Evolutionary conservation across 1,284 basidiomycete species (phyloP).

Genomic region (Fistulinella staudtii): DNA sequence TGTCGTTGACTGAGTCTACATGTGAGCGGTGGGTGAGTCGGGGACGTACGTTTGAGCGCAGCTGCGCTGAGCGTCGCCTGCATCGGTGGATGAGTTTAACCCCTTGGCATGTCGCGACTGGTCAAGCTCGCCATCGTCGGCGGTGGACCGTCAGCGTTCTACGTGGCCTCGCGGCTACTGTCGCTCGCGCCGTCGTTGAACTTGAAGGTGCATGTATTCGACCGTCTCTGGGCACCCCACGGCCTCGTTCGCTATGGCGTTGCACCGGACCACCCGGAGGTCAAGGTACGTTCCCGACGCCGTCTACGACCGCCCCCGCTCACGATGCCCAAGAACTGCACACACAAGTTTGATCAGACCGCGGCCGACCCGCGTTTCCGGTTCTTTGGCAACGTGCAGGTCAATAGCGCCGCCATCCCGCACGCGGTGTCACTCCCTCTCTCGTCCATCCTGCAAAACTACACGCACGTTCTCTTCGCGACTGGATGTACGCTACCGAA

Average conservation of each 20-base stretch:
- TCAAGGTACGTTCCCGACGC: constrained; percentile 64
- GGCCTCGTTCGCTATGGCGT: constrained; percentile 96
- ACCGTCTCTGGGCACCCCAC: constrained; percentile 91
- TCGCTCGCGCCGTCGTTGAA: constrained; percentile 50
- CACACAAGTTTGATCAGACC: constrained; percentile 86
- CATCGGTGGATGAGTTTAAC: constrained; percentile 26
- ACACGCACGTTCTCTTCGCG: constrained; percentile 80
- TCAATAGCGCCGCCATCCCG: constrained; percentile 49
- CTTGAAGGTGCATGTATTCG: constrained; percentile 86
- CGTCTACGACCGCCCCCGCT: constrained; percentile 6
- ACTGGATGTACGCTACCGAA: constrained; percentile 72
- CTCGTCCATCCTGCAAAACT: constrained; percentile 55
- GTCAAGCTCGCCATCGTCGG: constrained; percentile 81
- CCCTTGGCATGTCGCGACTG: constrained; percentile 18
- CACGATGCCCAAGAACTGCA: constrained; percentile 74
- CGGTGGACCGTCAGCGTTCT: constrained; percentile 93
- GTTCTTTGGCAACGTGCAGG: constrained; percentile 92
- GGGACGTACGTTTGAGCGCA: constrained; percentile 45
- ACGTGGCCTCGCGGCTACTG: constrained; percentile 82
- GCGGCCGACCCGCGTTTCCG: constrained; percentile 72
- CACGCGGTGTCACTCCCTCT: constrained; percentile 57
- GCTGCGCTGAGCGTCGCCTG: constrained; percentile 45
- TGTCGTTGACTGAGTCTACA: constrained; percentile 19
- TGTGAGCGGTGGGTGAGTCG: constrained; percentile 1
- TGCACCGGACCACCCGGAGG: constrained; percentile 98